Conservation (phyloP, 805 yeast species). For the Monosporozyma solicola region DNA sequence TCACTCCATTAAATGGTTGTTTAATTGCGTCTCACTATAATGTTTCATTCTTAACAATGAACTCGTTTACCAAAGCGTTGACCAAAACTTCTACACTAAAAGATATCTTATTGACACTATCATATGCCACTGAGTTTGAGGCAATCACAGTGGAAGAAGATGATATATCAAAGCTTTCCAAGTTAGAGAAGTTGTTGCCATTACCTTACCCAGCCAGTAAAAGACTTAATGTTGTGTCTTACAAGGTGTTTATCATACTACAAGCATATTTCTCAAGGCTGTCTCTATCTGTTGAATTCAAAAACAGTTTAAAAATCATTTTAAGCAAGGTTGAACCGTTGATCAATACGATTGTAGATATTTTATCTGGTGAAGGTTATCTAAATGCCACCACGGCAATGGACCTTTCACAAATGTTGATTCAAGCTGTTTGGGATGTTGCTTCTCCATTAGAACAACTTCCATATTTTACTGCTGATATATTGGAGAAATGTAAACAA, state of each 20-base stretch:
- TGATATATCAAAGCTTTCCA: constrained; percentile 43
- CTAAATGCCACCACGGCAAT: constrained; percentile 71
- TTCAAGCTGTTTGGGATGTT: constrained; percentile 78
- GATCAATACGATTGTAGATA: constrained; percentile 62
- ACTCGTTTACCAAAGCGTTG: constrained; percentile 43
- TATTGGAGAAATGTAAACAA: constrained; percentile 46
- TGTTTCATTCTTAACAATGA: constrained; percentile 58
- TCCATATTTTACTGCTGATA: constrained; percentile 48
- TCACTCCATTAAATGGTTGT: constrained; percentile 60
- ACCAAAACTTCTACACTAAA: constrained; percentile 48
- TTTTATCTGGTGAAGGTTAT: constrained; percentile 70
- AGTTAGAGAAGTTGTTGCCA: constrained; percentile 54
- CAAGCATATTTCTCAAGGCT: constrained; percentile 77
- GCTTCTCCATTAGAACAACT: constrained; percentile 74
- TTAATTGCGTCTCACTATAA: constrained; percentile 68
- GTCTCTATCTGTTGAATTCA: constrained; percentile 51
- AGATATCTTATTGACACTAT: constrained; percentile 53
- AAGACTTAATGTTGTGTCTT: constrained; percentile 40
- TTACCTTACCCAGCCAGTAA: constrained; percentile 36
- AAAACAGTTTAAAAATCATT: constrained; percentile 45
- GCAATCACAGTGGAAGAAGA: constrained; percentile 50
- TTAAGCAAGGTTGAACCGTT: constrained; percentile 42
- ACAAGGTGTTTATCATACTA: constrained; percentile 63
- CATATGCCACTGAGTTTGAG: constrained; percentile 68
- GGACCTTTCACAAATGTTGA: constrained; percentile 82